Conservation (phyloP, 1,284 basidiomycete genomes). For the Golubevia sp. region DNA sequence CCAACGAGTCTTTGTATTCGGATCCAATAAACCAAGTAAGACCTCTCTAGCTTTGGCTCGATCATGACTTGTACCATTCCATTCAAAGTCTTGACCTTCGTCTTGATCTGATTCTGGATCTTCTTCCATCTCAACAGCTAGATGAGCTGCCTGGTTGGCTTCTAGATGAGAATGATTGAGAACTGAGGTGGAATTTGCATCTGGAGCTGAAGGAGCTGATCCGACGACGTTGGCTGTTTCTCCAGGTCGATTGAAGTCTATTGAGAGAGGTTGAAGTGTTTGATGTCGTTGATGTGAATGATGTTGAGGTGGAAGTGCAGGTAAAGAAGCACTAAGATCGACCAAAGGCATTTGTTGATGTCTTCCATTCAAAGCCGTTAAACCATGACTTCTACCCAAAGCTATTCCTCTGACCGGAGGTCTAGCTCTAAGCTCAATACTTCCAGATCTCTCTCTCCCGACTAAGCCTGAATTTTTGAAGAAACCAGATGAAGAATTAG, state of each 20-base stretch:
- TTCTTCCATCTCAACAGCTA: slow-evolving; percentile 25
- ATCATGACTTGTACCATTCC: slow-evolving; percentile 38
- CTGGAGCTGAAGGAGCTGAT: slow-evolving; percentile 22
- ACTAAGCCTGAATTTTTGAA: background rate
- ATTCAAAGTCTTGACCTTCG: slow-evolving; percentile 20
- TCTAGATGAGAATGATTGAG: slow-evolving; percentile 10
- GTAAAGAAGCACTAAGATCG: slow-evolving; percentile 35
- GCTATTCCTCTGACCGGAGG: slow-evolving; percentile 7
- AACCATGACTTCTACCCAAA: too few species aligned
- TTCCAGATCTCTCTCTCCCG: background rate
- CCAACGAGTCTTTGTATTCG: slow-evolving; percentile 45
- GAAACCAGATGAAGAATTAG: slow-evolving; percentile 10
- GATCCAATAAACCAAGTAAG: slow-evolving; percentile 33
- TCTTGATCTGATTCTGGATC: slow-evolving; percentile 44
- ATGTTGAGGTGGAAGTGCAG: slow-evolving; percentile 16
- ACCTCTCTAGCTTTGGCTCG: slow-evolving; percentile 36
- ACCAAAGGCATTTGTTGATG: slow-evolving; percentile 7
- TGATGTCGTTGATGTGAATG: slow-evolving; percentile 9
- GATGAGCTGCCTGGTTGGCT: slow-evolving; percentile 31
- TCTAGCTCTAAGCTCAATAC: slow-evolving; percentile 9
- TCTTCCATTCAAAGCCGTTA: too few species aligned
- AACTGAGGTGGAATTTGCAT: slow-evolving; percentile 18
- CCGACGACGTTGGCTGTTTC: slow-evolving; percentile 23
- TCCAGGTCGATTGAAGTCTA: too few species aligned
- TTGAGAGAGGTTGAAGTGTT: slow-evolving; percentile 16